A percentile compares a stretch with the other conserved stretches of the same genome.
phyloP scores from a whole-genome alignment of 2,329 filamentous ascomycete species.

The Aspergillus ochraceus region DNA sequence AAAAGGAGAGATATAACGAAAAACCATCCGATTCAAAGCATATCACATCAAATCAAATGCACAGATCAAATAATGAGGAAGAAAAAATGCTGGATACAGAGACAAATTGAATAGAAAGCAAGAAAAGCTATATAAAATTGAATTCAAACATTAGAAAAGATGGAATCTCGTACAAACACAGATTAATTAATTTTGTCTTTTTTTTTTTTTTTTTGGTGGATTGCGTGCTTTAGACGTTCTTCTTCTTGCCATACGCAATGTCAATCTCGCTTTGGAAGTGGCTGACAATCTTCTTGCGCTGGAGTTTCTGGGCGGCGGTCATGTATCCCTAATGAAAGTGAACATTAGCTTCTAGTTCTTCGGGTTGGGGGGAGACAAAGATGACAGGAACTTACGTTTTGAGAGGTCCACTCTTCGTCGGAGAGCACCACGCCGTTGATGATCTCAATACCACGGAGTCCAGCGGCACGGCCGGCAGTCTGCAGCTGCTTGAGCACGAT shows the following conservation, averaged over 20 bases:
- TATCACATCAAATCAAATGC: background rate
- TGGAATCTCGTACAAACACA: background rate
- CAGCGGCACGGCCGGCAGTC: conserved; percentile 35
- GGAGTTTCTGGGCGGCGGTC: conserved; percentile 71
- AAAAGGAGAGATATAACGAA: background rate
- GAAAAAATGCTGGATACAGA: background rate
- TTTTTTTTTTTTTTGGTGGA: no score
- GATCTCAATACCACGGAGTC: conserved; percentile 43
- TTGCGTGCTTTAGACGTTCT: conserved; percentile 3
- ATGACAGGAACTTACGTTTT: conserved; percentile 34
- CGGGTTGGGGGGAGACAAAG: background rate
- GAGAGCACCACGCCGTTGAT: conserved; percentile 46
- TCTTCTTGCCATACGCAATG: conserved; percentile 57
- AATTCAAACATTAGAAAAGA: background rate
- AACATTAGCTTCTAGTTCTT: conserved; percentile 19
- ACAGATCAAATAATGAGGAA: background rate
- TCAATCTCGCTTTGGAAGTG: conserved; percentile 64
- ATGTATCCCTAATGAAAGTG: conserved; percentile 55
- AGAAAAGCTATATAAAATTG: background rate
- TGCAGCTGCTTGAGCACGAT: conserved; percentile 44
- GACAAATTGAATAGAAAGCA: background rate
- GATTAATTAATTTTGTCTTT: background rate
- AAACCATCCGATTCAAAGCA: background rate
- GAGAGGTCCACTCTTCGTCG: conserved; percentile 48
- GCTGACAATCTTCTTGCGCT: conserved; percentile 65